phyloP scores from a whole-genome alignment of 805 yeast species.

The Starmerella geochares region DNA sequence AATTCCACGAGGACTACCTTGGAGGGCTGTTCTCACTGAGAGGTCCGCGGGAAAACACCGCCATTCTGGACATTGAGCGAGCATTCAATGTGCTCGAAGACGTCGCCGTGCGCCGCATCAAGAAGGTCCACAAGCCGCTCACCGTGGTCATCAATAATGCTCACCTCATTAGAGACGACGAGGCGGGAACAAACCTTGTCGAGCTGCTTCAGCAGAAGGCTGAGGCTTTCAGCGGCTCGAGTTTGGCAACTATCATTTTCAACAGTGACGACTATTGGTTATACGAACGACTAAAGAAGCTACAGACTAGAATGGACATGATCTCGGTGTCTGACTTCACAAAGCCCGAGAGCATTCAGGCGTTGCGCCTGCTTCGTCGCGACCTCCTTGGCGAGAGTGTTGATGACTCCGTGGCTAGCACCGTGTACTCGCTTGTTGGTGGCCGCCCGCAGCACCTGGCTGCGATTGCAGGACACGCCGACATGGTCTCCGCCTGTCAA shows the following conservation, averaged over 20 bases:
- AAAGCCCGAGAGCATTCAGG: constrained; percentile 45
- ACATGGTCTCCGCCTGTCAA: constrained; percentile 48
- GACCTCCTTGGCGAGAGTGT: constrained; percentile 34
- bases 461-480: constrained; percentile 39
- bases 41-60: constrained; percentile 75
- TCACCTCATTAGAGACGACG: constrained; percentile 66
- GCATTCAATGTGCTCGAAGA: constrained; percentile 68
- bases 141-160: constrained; percentile 62
- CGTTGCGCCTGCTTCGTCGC: constrained; percentile 43
- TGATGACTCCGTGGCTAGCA: constrained; percentile 37
- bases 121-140: constrained; percentile 43
- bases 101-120: constrained; percentile 44
- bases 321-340: constrained; percentile 53
- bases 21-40: constrained; percentile 70
- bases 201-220: constrained; percentile 78
- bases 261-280: constrained; percentile 83
- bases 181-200: constrained; percentile 57
- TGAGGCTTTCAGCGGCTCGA: constrained; percentile 63
- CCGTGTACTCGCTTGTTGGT: constrained; percentile 60
- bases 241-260: constrained; percentile 58
- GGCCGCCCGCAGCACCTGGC: constrained; percentile 78
- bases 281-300: constrained; percentile 59
- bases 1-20: constrained; percentile 69
- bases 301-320: constrained; percentile 66
- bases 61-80: constrained; percentile 63